Evolutionary conservation across 306 rosid genomes (phyloP), one percentile per base, ranked within the genome.

Genomic region (Heteromeles arbutifolia): DNA sequence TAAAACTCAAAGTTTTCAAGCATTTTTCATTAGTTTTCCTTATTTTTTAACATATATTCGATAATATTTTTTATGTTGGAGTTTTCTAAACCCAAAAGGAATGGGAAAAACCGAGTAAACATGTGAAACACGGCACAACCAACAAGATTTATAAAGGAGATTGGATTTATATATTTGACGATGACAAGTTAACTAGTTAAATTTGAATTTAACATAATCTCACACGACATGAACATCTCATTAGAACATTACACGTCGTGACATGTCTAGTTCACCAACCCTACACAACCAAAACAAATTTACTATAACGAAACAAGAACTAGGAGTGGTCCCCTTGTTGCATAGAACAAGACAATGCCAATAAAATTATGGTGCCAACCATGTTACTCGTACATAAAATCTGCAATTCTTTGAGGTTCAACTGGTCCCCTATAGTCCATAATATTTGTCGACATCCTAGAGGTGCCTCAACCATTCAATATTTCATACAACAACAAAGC

Each of bases 401-500:
- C 32, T 61, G 37, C 67, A 15, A 12, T 63, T 63, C 39, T 29
- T 63, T 29, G 24, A 63, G 14, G 2, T 63, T 63, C 43, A 8
- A 17, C 67, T 6, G 37, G 32, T 9, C 66, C 37, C 15, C 21
- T 25, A 57, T 12, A 11, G 6, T 48, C 12, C 44, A 41, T 41
- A 41, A 2, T 41, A 8, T 12, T 41, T 41, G 44, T 41, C 12
- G 58, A 3, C 24, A 19, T 53, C 58, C 29, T 11, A 52, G 74
- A 72, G 64, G 34, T 22, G 9, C 52, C 65, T 72, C 53, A 37
- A 72, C 76, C 76, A 37, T 72, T 72, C 37, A 57, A 37, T 11
- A 2, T 57, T 37, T 4, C 19, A 8, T 18, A 48, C 54, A 48
- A 15, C 7, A 58, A 59, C 21, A 73, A 11, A 37, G 0, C 1